phyloP scores from a whole-genome alignment of 2,329 filamentous ascomycete genomes.

The Onygenales sp. region DNA sequence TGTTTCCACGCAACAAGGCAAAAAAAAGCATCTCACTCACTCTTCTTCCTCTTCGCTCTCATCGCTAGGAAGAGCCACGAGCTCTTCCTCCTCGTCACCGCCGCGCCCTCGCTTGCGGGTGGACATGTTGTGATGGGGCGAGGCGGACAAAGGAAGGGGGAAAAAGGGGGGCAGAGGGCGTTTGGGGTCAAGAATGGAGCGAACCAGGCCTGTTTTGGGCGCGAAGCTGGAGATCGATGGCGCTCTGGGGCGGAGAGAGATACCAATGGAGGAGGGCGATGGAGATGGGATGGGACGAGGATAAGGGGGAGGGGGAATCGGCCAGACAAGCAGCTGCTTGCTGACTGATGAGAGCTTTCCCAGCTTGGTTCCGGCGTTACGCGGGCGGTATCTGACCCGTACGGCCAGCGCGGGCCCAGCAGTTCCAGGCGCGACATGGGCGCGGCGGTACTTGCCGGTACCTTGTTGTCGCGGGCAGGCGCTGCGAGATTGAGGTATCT shows the following conservation, averaged over 20 bases:
- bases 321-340: too few relatives aligned
- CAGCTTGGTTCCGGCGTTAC: too few relatives aligned
- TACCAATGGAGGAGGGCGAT: background rate
- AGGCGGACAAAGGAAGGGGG: background rate
- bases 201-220: background rate
- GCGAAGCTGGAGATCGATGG: too few relatives aligned
- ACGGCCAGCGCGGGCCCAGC: too few relatives aligned
- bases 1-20: background rate
- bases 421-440: too few relatives aligned
- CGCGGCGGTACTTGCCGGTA: too few relatives aligned
- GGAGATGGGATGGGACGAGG: too few relatives aligned
- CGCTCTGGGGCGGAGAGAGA: background rate
- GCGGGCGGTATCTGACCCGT: too few relatives aligned
- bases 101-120: constrained; percentile 43
- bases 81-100: constrained; percentile 37
- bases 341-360: too few relatives aligned
- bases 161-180: background rate
- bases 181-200: background rate
- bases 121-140: constrained; percentile 25
- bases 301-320: too few relatives aligned
- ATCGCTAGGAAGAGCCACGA: constrained; percentile 40
- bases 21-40: constrained; percentile 4
- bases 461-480: too few relatives aligned
- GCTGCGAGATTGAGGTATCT: too few relatives aligned
- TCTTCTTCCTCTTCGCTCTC: constrained; percentile 43